Base-by-base conservation (phyloP, 2,329 filamentous ascomycete genomes). In the Xylariales sp. region DNA sequence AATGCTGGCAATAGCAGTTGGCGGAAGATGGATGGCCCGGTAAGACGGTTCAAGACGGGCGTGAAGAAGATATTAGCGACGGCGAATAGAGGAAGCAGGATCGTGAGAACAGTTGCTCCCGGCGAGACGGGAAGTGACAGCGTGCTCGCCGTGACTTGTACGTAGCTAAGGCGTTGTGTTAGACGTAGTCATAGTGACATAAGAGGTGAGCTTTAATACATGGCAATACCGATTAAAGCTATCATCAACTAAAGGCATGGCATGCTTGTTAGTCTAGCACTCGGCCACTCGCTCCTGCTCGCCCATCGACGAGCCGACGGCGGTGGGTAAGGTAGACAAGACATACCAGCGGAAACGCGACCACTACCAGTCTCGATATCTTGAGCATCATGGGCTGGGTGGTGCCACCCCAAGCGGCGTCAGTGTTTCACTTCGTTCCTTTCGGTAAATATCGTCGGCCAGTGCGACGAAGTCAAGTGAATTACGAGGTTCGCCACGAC, bases 1-100 rank as follows among this genome's bases (percentile, higher is more conserved):
- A 83, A 69, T 18, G 79, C 68, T 16, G 79, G 69, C 3, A 78
- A 79, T 1, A 76, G 63, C 41, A 80, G 72, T n/a, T 63, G 69
- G 8, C 67, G 71, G 5, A 71, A 10, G 0, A 54, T 52, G 1
- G 70, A 45, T 5, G 64, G 64, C 12, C 54, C 14, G 39, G 69
- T 32, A 14, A 71, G 9, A 0, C 64, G 66, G 9, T 49, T 53
- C 16, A 76, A 66, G 3, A 67, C 28, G 2, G 73, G 72, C 10
- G 70, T 71, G 63, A 66, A 73, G 65, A 75, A 74, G 49, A 75
- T 41, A 62, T 77, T 76, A 14, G 68, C 74, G 18, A 70, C 69
- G 5, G 76, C 73, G 41, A 77, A 63, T 23, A 77, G 54, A 10
- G 76, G 76, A 6, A 79, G 71, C 6, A 78, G 62, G 46, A 78